Percentiles rank a stretch among this genome's conserved stretches.
Conservation (phyloP, 768 basidiomycete genomes). For the Tulasnella sp. region DNA sequence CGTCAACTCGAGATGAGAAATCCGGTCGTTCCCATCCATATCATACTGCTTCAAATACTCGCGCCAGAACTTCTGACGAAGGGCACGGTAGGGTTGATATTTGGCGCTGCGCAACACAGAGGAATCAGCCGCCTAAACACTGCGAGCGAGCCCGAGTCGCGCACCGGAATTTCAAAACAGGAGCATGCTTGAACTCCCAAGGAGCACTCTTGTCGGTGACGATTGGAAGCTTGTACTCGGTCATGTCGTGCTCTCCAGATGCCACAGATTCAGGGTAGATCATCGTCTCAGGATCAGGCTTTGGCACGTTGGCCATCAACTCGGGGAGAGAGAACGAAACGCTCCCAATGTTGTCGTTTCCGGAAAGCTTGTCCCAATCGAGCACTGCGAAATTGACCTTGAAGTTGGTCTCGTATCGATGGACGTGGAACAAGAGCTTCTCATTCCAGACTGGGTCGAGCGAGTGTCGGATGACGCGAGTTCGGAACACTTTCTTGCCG, state of each 20-base stretch:
- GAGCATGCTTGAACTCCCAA: conserved; percentile 72
- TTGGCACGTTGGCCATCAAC: conserved; percentile 62
- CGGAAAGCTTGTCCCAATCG: conserved; percentile 93
- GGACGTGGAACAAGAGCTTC: conserved; percentile 91
- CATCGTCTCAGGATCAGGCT: conserved; percentile 54
- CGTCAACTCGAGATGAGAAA: conserved; percentile 83
- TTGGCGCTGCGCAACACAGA: conserved; percentile 58
- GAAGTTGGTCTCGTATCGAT: conserved; percentile 76
- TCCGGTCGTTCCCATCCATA: conserved; percentile 66
- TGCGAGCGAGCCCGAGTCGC: conserved; percentile 25
- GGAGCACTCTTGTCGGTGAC: conserved; percentile 56
- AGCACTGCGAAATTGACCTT: conserved; percentile 77
- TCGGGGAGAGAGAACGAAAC: conserved; percentile 65
- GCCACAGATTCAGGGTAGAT: conserved; percentile 56
- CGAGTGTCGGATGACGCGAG: conserved; percentile 79
- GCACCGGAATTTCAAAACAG: conserved; percentile 64
- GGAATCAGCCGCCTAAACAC: not conserved
- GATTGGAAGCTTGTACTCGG: conserved; percentile 65
- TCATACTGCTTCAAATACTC: conserved; percentile 89
- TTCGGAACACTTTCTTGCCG: conserved; percentile 95
- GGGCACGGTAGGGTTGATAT: conserved; percentile 90
- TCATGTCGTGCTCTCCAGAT: conserved; percentile 54
- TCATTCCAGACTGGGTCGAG: conserved; percentile 91
- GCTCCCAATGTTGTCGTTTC: conserved; percentile 87
- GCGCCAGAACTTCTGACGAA: conserved; percentile 87